Base-by-base conservation (phyloP, 2,329 filamentous ascomycete species). In the Neofusicoccum cordaticola region DNA sequence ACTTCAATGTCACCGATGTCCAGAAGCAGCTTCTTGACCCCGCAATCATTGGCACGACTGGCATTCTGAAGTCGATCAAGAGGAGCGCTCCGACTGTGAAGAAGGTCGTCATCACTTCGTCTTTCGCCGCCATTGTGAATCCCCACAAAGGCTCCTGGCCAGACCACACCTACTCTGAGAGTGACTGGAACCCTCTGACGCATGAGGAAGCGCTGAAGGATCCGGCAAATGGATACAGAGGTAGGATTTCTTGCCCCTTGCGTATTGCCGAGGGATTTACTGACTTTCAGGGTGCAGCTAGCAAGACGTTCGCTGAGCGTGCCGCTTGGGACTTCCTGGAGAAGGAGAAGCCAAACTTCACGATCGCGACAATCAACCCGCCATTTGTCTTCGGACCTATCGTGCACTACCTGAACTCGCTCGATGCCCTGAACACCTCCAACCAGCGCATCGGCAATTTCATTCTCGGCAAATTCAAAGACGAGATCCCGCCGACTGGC, bases 1-100 rank as follows among this genome's bases (percentile, higher is more conserved):
- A 90, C 70, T 85, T 88, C 73, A 89, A 89, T 39, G 86, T 95
- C 63, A 87, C 91, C 41, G 84, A 88, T 68, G 88, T 90, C 17
- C 83, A 94, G 67, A 87, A 89, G 76, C 77, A 84, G 66, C 78
- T 87, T 35, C 75, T 87, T 41, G 86, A 88, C 68, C 85, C 86
- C 13, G 86, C 86, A 9, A 79, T 88, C 67, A 87, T 87, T 68
- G 86, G 86, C 62, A 89, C 86, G 0, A 86, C 84, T 0, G 86
- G 86, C 12, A 85, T 89, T 60, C 74, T 89, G 67, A 86, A 85
- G 68, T 84, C 84, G 1, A 84, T 88, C 74, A 87, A 87, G 74
- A 83, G 84, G 69, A 79, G 78, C 65, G 86, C 86, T 2, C 86
- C 86, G 68, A 85, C 73, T 72, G 90, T 96, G 61, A 91, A 88